Base-by-base conservation (phyloP, 2,329 filamentous ascomycete species). In the Penicillium rolfsii region DNA sequence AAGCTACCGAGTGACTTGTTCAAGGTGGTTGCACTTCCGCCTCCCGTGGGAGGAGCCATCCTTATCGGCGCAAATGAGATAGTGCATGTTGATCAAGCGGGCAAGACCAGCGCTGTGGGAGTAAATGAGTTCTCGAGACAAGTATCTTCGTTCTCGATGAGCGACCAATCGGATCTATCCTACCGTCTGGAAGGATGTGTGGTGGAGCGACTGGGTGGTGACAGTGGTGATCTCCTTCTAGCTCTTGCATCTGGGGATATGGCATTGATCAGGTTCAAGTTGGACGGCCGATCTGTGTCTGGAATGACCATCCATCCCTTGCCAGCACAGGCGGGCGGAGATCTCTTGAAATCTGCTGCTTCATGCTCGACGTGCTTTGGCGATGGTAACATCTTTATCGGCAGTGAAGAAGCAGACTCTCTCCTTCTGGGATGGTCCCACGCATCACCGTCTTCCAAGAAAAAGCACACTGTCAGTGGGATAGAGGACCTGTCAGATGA, bases 81-180 rank as follows among this genome's bases (percentile, higher is more conserved):
- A 63, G 91, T 99, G 62, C 95, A 99, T 75, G 88, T 99, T 66
- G 94, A 98, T 72, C 95, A 99, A 81, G 92, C 92, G 11, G 95
- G 95, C 33, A 97, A 96, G 76, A 86, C 93, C 12, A 97, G 92
- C 71, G 94, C 93, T 2, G 90, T 98, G 60, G 94, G 90, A 4
- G 91, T 99, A 65, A 99, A 99, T 72, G 86, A 91, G 36, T 96
- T 97, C 78, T 89, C 93, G 4, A 91, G 89, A 74, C 86, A 91
- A 63, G 86, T 87, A 64, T 97, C 94, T 2, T 86, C 89, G 0
- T 98, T 97, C 70, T 86, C 89, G 54, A 87, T 99, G 74, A 85
- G 86, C 5, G 95, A 99, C 74, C 94, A 97, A 76, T 91, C 92
- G 0, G 86, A 91, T 49, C 82, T 98, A 48, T 85, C 85, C 16